A percentile compares a stretch with the other conserved stretches of the same genome.
Evolutionary conservation across 2,329 filamentous ascomycete genomes (phyloP).

Genomic region (Aspergillaceae sp.): DNA sequence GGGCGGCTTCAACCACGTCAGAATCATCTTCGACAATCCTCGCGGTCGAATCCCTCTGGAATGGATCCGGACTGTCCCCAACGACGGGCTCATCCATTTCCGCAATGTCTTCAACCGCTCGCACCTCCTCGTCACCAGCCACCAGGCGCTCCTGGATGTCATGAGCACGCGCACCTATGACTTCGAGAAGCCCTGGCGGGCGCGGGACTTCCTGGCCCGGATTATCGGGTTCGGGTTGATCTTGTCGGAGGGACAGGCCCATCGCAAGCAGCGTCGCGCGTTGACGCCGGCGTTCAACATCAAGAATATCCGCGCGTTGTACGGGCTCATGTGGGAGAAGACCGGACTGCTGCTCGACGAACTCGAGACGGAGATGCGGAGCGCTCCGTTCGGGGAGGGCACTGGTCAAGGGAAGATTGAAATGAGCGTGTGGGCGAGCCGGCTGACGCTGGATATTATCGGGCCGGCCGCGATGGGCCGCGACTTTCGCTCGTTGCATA

Average conservation of each 20-base stretch:
- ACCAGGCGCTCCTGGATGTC: conserved; percentile 41
- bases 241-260: conserved; percentile 43
- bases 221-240: conserved; percentile 46
- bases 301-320: conserved; percentile 28
- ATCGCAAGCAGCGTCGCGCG: conserved; percentile 39
- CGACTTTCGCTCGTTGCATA: conserved; percentile 46
- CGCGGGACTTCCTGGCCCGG: conserved; percentile 38
- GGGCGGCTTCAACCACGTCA: conserved; percentile 17
- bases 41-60: conserved; percentile 22
- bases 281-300: conserved; percentile 31
- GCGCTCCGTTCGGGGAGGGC: conserved; percentile 17
- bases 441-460: conserved; percentile 52
- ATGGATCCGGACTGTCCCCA: conserved; percentile 47
- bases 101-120: conserved; percentile 38
- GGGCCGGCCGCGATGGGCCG: conserved; percentile 49
- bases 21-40: conserved; percentile 26
- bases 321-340: conserved; percentile 31
- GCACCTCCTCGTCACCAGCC: conserved; percentile 24
- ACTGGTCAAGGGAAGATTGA: conserved; percentile 21
- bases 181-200: conserved; percentile 43
- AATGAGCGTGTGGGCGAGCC: conserved; percentile 30
- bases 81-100: conserved; percentile 49
- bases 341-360: conserved; percentile 26
- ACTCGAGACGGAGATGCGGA: conserved; percentile 22
- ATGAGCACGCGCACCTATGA: conserved; percentile 47